Evolutionary conservation across 495 filamentous ascomycete genomes (phyloP).

Genomic region (Neurospora cerealis): DNA sequence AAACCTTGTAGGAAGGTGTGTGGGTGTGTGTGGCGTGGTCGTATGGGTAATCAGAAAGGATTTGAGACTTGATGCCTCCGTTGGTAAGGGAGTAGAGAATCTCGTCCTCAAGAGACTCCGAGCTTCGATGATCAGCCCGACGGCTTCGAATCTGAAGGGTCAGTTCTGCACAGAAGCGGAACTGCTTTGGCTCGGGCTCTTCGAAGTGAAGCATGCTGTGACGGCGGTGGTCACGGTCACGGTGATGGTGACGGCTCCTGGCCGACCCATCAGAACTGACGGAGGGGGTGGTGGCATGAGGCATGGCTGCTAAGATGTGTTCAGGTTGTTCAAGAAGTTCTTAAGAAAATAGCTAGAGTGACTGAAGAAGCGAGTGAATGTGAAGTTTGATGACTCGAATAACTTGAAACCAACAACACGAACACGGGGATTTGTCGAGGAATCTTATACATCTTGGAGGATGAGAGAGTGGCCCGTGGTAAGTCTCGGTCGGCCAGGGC

Average conservation of each 20-base stretch:
- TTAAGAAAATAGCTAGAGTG: neutral
- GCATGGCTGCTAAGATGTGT: neutral
- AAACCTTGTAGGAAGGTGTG: constrained; percentile 5
- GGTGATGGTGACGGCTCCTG: neutral
- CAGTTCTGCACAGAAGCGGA: constrained; percentile 20
- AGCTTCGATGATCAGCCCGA: constrained; percentile 9
- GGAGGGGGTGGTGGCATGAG: neutral
- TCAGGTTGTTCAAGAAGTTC: neutral
- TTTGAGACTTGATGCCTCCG: constrained; percentile 10
- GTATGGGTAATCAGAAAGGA: neutral
- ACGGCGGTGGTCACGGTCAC: neutral
- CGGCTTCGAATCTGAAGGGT: constrained; percentile 20
- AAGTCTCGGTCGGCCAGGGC: neutral
- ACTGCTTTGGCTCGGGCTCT: constrained; percentile 7
- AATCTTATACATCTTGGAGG: neutral
- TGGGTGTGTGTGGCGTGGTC: neutral
- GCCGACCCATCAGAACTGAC: neutral
- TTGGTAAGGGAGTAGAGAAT: constrained; percentile 10
- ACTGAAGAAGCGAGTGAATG: neutral
- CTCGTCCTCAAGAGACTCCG: constrained; percentile 11
- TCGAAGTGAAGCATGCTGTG: neutral
- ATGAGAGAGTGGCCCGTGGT: neutral
- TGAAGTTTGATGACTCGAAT: neutral
- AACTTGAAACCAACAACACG: neutral
- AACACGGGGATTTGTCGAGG: neutral